Evolutionary conservation across 73 alveolate species (phyloP), one percentile per base, ranked within the genome.

Genomic region (Symbiodinium pilosum): DNA sequence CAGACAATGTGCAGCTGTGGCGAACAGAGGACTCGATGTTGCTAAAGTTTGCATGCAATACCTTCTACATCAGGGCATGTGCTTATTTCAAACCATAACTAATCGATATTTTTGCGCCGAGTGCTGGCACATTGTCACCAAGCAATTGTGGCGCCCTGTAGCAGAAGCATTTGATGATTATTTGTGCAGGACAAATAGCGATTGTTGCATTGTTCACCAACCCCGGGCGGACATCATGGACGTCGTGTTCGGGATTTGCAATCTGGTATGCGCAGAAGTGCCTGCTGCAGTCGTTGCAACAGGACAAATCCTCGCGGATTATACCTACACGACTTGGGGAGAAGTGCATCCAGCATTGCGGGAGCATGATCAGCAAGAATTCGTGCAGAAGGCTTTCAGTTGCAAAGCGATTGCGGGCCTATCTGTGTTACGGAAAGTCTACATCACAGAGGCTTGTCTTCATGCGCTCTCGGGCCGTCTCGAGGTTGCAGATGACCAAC

Each of bases 201-300:
- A 18, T 2, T 14, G 34, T 6, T 86, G 93, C 52, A 11, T 51
- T 18, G 93, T 86, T 43, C 93, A 86, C 81, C 93, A 86, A 34
- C 54, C 18, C 7, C 0, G 36, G 2, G 47, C 42, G 30, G 93
- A 86, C 39, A 11, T 47, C 51, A 0, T 47, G 83, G 93, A 86
- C 36, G 51, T 44, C 7, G 81, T 86, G 32, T 86, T 86, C 20
- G 83, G 51, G n/a, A 21, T 86, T 11, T 14, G 83, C 30, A 77
- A 47, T 34, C 28, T 47, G 36, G 83, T 86, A 11, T n/a, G 34
- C 39, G 5, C n/a, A 0, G 93, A 86, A 3, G 54, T 86, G 47
- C 47, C 83, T 6, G 42, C 54, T 2, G 75, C 38, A 18, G 71
- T 84, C 11, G 71, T 24, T 5, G 71, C 93, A 0, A 21, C 54